Evolutionary conservation across 805 yeast genomes (phyloP).

Genomic region (Metschnikowia dekortorum): DNA sequence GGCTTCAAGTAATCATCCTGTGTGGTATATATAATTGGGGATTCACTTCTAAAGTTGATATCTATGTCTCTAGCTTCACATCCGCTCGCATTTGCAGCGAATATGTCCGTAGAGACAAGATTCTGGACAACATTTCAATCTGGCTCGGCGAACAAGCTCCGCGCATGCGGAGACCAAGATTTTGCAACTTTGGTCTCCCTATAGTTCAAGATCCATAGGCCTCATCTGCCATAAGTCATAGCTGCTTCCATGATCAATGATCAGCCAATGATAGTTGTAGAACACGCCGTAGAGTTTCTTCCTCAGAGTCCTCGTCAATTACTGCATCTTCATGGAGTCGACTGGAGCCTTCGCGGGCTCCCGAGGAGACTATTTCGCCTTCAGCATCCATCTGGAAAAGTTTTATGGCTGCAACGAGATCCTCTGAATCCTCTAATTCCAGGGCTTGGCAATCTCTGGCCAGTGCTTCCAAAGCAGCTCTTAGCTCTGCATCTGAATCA

Average conservation of each 20-base stretch:
- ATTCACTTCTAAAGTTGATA: too few relatives aligned
- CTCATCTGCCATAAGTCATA: not conserved
- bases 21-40: too few relatives aligned
- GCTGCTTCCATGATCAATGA: not conserved
- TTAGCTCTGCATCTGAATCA: constrained; percentile 28
- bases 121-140: too few relatives aligned
- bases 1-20: too few relatives aligned
- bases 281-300: constrained; percentile 16
- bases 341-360: not conserved
- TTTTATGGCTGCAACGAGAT: constrained; percentile 6
- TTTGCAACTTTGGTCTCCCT: too few relatives aligned
- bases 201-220: not conserved
- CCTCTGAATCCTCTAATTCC: not conserved
- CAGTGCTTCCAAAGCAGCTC: constrained; percentile 11
- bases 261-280: constrained; percentile 18
- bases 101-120: too few relatives aligned
- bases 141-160: too few relatives aligned
- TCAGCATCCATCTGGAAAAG: constrained; percentile 3
- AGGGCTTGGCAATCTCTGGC: not conserved
- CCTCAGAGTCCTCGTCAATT: constrained; percentile 11
- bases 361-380: not conserved
- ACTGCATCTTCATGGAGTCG: not conserved
- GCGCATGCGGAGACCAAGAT: too few relatives aligned
- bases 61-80: too few relatives aligned
- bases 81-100: too few relatives aligned